These are phyloP conservation scores for Lumnitzera littorea DNA, from an alignment of 345 rosid genomes.

Conservation along the genomic window DNA sequence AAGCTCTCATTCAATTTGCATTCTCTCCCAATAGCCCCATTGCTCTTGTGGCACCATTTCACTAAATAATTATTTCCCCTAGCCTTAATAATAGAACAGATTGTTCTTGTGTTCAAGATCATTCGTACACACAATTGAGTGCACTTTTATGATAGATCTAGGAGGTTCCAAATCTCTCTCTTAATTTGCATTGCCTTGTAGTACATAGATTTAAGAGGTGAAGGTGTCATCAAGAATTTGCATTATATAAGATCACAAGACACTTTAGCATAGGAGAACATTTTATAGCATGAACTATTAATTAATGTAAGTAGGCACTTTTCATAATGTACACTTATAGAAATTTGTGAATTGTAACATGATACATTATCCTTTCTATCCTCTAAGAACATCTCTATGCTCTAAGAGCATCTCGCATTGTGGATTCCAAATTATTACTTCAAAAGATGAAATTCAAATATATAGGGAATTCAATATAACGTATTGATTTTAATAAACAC, in stretches of 20 bases:
- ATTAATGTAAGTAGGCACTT: no score
- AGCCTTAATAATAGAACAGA: conserved; percentile 43
- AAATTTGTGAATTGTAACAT: conserved; percentile 77
- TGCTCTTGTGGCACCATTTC: no score
- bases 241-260: background rate
- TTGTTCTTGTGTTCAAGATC: conserved; percentile 59
- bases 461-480: no score
- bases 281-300: no score
- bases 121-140: conserved; percentile 93
- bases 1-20: no score
- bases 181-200: conserved; percentile 70
- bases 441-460: no score
- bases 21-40: no score
- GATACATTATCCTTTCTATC: conserved; percentile 91
- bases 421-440: background rate
- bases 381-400: conserved; percentile 90
- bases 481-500: background rate
- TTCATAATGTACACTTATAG: no score
- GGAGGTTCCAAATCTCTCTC: conserved; percentile 93
- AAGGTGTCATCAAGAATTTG: conserved; percentile 92
- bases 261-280: no score
- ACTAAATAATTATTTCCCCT: no score
- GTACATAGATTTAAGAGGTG: conserved; percentile 90
- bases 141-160: conserved; percentile 81
- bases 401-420: conserved; percentile 63